A percentile compares a stretch with the other conserved stretches of the same genome.
Conservation (phyloP, 1,284 basidiomycete genomes). For the Microstroma glucosiphilum region DNA sequence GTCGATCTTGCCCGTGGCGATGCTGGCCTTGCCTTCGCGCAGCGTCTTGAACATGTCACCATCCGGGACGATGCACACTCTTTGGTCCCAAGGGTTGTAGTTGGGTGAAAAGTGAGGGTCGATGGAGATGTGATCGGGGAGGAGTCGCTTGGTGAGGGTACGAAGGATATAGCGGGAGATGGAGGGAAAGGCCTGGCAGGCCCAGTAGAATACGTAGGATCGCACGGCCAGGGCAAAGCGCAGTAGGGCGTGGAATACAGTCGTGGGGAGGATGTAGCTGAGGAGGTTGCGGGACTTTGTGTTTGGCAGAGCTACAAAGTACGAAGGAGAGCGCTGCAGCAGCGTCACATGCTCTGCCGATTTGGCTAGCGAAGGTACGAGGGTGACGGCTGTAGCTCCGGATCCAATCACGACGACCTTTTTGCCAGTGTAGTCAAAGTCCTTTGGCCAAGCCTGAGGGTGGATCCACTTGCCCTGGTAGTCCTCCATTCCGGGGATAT, state of each 20-base stretch:
- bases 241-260: slow-evolving; percentile 30
- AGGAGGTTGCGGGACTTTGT: slow-evolving; percentile 22
- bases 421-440: slow-evolving; percentile 43
- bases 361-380: slow-evolving; percentile 39
- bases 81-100: slow-evolving; percentile 51
- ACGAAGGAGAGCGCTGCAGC: slow-evolving; percentile 48
- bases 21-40: slow-evolving; percentile 40
- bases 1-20: slow-evolving; percentile 48
- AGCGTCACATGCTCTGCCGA: slow-evolving; percentile 41
- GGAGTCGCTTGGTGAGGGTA: slow-evolving; percentile 23
- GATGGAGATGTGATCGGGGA: slow-evolving; percentile 37
- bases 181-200: slow-evolving; percentile 44
- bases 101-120: slow-evolving; percentile 50
- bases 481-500: slow-evolving; percentile 41
- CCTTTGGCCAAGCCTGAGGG: slow-evolving; percentile 41
- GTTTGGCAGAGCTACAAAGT: slow-evolving; percentile 41
- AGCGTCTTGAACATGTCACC: slow-evolving; percentile 48
- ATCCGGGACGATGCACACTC: slow-evolving; percentile 46
- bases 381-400: slow-evolving; percentile 47
- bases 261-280: slow-evolving; percentile 30
- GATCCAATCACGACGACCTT: slow-evolving; percentile 46
- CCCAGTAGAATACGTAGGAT: slow-evolving; percentile 41
- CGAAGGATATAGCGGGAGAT: slow-evolving; percentile 27
- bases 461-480: slow-evolving; percentile 44
- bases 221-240: slow-evolving; percentile 26